Base-by-base conservation (phyloP, 2,329 filamentous ascomycete genomes). In the Huntiella savannae region DNA sequence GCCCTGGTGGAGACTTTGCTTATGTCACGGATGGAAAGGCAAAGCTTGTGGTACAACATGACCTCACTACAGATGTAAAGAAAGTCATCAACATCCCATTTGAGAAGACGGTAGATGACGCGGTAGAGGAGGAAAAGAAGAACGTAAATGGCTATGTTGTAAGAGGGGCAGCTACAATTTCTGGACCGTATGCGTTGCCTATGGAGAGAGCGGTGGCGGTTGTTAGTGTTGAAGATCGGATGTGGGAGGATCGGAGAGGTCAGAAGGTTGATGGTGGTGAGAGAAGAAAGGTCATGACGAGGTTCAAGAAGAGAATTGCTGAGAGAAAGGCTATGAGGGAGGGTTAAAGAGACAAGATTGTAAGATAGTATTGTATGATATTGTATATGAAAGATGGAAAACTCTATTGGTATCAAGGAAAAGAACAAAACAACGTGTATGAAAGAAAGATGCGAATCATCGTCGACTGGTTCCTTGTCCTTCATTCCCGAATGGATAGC, bases 201-300 rank as follows among this genome's bases (percentile, higher is more conserved):
- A 58, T 87, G 22, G 73, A 73, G 1, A 71, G 74, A 1, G 64
- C 66, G 36, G 77, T 75, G 6, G 82, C 79, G 8, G 67, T 70
- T 44, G 69, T 96, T 54, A 68, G 70, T 52, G 71, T 83, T 16
- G 75, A 78, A 48, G 87, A 95, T 60, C 86, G 88, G 7, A 80
- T 96, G 68, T 96, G 88, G 91, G 88, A 96, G 67, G 70, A 86
- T 56, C 79, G 73, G 59, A 73, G 79, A 56, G 88, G 91, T 22
- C 76, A 77, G 57, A 96, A 96, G 77, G 79, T 98, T 54, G 87
- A 96, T 63, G 91, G 91, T 58, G 91, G 91, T 69, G 91, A 98
- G 70, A 78, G 91, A 61, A 75, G 91, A 62, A 77, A 74, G 60
- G 82, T 81, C 12, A 80, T 93, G 65, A 78, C 95, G 45, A 72